Conservation (phyloP, 495 filamentous ascomycete genomes). For the Daldinia decipiens region DNA sequence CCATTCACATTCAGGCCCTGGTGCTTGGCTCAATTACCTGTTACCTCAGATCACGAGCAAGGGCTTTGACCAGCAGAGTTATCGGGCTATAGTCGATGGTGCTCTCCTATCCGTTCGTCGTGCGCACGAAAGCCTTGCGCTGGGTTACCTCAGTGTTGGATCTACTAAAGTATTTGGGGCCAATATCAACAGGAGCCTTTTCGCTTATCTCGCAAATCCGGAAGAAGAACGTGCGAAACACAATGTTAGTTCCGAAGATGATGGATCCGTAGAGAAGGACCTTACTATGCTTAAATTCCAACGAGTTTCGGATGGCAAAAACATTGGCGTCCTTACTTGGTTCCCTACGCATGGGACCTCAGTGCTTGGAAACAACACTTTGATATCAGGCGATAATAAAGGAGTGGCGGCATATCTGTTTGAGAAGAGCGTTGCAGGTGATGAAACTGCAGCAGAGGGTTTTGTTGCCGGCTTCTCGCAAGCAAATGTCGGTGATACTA, state of each 20-base stretch:
- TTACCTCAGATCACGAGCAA: slow-evolving; percentile 92
- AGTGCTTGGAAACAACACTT: slow-evolving; percentile 90
- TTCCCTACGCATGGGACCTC: slow-evolving; percentile 95
- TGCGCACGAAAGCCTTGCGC: slow-evolving; percentile 79
- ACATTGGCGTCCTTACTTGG: slow-evolving; percentile 85
- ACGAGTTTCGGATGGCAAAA: slow-evolving; percentile 74
- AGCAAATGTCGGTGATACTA: slow-evolving; percentile 92
- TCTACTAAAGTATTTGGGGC: slow-evolving; percentile 79
- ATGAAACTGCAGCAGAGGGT: slow-evolving; percentile 65
- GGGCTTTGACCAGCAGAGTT: slow-evolving; percentile 90
- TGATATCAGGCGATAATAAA: slow-evolving; percentile 95
- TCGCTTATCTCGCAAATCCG: slow-evolving; percentile 91
- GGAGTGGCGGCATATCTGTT: slow-evolving; percentile 90
- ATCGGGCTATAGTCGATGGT: slow-evolving; percentile 89
- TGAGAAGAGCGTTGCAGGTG: slow-evolving; percentile 71
- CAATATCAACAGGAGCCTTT: slow-evolving; percentile 91
- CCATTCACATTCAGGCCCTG: slow-evolving; percentile 92
- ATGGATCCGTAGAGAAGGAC: slow-evolving; percentile 84
- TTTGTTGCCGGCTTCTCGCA: slow-evolving; percentile 96
- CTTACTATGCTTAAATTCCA: slow-evolving; percentile 86
- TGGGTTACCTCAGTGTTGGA: slow-evolving; percentile 77
- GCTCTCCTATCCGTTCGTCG: slow-evolving; percentile 80
- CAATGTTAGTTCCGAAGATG: slow-evolving; percentile 63
- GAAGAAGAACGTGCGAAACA: slow-evolving; percentile 79
- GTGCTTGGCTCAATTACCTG: slow-evolving; percentile 95